These are phyloP conservation scores for Zea luxurians DNA, from an alignment of 176 grass and related monocot genomes.

Conservation along the genomic window DNA sequence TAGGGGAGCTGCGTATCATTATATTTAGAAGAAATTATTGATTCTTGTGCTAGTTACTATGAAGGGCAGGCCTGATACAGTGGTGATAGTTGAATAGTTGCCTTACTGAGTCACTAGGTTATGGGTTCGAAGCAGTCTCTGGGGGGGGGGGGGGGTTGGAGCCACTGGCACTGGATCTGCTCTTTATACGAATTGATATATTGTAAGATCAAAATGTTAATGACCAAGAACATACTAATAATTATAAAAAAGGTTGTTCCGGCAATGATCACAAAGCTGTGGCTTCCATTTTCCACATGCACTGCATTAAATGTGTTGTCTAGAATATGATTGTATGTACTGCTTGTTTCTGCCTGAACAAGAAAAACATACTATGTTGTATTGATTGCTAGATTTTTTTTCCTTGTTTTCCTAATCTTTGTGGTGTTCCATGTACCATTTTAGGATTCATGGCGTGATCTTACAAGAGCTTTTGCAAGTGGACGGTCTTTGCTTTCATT, in stretches of 20 bases:
- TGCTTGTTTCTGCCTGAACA: conserved; percentile 6
- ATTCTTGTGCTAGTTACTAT: not conserved
- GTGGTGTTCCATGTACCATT: conserved; percentile 4
- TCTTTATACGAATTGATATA: not conserved
- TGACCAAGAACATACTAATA: not conserved
- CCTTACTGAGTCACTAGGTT: too few relatives aligned
- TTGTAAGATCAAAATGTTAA: conserved; percentile 20
- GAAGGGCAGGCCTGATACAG: too few relatives aligned
- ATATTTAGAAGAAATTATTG: conserved; percentile 14
- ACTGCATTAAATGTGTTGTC: conserved; percentile 14
- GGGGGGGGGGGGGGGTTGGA: too few relatives aligned
- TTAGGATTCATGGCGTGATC: conserved; percentile 91
- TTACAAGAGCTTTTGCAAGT: conserved; percentile 93
- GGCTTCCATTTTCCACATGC: conserved; percentile 5
- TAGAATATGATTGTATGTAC: not conserved
- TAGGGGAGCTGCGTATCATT: not conserved
- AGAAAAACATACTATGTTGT: conserved; percentile 10
- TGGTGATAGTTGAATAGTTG: too few relatives aligned
- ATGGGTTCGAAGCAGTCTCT: too few relatives aligned
- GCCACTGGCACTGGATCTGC: too few relatives aligned
- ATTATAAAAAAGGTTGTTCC: not conserved
- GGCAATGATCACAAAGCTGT: not conserved
- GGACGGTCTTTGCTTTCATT: conserved; percentile 81
- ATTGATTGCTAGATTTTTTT: not conserved
- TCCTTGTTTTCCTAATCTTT: conserved; percentile 28